Base-by-base conservation (phyloP, 106 monocot species). In the Apostasia ramifera region DNA sequence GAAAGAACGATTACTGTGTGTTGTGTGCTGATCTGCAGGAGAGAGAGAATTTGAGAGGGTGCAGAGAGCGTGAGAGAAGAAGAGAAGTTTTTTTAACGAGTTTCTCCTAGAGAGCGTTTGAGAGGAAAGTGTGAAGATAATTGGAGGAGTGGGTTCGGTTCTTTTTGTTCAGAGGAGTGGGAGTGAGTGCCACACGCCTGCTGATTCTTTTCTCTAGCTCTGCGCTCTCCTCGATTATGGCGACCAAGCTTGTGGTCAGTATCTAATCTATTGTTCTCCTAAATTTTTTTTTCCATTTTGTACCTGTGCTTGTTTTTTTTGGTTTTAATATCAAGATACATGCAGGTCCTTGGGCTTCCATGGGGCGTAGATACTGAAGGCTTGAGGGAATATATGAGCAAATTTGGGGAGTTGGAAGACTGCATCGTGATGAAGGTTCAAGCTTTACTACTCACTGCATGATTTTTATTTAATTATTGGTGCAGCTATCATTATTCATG, bases 341-440 rank as follows among this genome's bases (percentile, higher is more conserved):
- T 70, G 46, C 40, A 87, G 87, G 83, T 83, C 44, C 87, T 87
- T 72, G 87, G 87, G 53, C 80, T 83, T 39, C 83, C 87, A 1
- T 87, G 87, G 87, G 87, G 83, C 57, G 87, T 87, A 49, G 87
- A 87, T 7, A 83, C 87, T 2, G 81, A 80, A 51, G 83, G 83
- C 42, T 70, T 87, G 63, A 68, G 62, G 71, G 67, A 83, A 55
- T 78, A 87, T 55, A 87, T 87, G 87, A 77, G 77, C 78, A 81
- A 83, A 68, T 87, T 87, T 53, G 87, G 87, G 43, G 74, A 77
- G 12, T 56, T 87, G 66, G 87, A 80, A 46, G 87, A 87, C 61
- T 83, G 83, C 75, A 74, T 87, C 6, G 83, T 87, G 10, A 83
- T 87, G 87, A 87, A 87, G 83, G 87, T 87, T 55, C 7, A 50